Evolutionary conservation across 23 red algal species (phyloP), one percentile per base, ranked within the genome.

Genomic region (Gracilaria domingensis): DNA sequence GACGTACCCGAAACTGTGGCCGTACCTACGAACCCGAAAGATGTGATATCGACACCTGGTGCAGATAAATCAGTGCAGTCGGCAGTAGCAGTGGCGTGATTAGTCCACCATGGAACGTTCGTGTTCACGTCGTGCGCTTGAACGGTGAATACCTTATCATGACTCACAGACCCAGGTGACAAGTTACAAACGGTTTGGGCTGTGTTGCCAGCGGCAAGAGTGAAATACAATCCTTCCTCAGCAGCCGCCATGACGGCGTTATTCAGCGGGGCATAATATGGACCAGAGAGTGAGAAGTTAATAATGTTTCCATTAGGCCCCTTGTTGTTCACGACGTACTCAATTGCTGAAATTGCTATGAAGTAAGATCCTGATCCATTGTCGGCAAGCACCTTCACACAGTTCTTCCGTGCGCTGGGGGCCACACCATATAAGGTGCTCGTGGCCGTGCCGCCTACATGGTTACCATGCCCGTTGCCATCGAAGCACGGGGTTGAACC

Each of bases 21-120:
- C n/a, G n/a, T n/a, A n/a, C n/a, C n/a, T n/a, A n/a, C n/a, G n/a
- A n/a, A n/a, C 1, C 32, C 54, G 39, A 71, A 37, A 26, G 88
- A 92, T 39, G 49, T 26, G 55, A 92, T 92, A 6, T 67, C 32
- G 9, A 55, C 49, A 12, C 88, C 88, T 71, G 88, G 88, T 23
- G 75, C 88, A 35, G 69, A 72, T n/a, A 92, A 59, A 16, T 80
- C 24, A 18, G 79, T 83, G 18, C 88, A 92, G 64, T 72, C 76
- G 6, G 48, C 45, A 30, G 12, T 20, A 4, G 61, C 59, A 34
- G 59, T 69, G 13, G 73, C 64, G 32, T 50, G 75, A 60, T 92
- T 92, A 23, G 66, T 76, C 32, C 55, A 88, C 67, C 84, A 75
- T 1, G 84, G 28, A 20, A 48, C 33, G 8, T 60, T 21, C 39